phyloP scores from a whole-genome alignment of 495 filamentous ascomycete genomes.

The Aspergillus steynii region DNA sequence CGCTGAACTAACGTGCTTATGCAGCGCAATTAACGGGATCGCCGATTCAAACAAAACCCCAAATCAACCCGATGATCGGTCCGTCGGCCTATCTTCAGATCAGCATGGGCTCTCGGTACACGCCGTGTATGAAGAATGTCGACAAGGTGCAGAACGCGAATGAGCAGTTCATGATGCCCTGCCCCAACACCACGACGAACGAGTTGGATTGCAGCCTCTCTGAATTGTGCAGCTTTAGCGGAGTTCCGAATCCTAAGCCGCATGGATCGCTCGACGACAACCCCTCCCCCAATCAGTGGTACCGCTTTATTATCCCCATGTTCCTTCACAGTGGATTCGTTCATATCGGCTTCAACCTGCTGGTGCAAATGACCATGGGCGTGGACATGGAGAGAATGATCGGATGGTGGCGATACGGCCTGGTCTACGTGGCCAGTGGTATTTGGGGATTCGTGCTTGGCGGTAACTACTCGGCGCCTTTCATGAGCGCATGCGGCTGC shows the following conservation, averaged over 20 bases:
- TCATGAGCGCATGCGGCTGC: slow-evolving; percentile 80
- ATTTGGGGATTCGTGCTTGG: slow-evolving; percentile 97
- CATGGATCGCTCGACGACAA: slow-evolving; percentile 42
- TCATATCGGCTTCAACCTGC: slow-evolving; percentile 93
- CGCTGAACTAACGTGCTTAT: slow-evolving; percentile 16
- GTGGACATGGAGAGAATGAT: slow-evolving; percentile 88
- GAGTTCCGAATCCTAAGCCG: slow-evolving; percentile 60
- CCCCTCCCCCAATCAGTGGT: slow-evolving; percentile 86
- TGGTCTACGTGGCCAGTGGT: slow-evolving; percentile 86
- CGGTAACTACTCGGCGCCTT: slow-evolving; percentile 83
- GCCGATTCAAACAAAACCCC: slow-evolving; percentile 82
- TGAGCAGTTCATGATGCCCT: slow-evolving; percentile 60
- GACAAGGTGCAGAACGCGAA: slow-evolving; percentile 61
- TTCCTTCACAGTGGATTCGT: slow-evolving; percentile 92
- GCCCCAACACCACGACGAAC: slow-evolving; percentile 69
- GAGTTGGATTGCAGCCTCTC: slow-evolving; percentile 66
- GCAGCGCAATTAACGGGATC: slow-evolving; percentile 49
- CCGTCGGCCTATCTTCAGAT: slow-evolving; percentile 88
- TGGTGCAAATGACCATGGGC: slow-evolving; percentile 84
- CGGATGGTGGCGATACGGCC: slow-evolving; percentile 76
- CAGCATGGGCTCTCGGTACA: slow-evolving; percentile 92
- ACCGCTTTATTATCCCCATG: slow-evolving; percentile 90
- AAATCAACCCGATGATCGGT: slow-evolving; percentile 95
- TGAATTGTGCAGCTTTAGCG: slow-evolving; percentile 78
- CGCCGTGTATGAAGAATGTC: slow-evolving; percentile 90